A percentile compares a stretch with the other conserved stretches of the same genome.
phyloP scores from a whole-genome alignment of 495 filamentous ascomycete genomes.

The Hypoxylon fragiforme region DNA sequence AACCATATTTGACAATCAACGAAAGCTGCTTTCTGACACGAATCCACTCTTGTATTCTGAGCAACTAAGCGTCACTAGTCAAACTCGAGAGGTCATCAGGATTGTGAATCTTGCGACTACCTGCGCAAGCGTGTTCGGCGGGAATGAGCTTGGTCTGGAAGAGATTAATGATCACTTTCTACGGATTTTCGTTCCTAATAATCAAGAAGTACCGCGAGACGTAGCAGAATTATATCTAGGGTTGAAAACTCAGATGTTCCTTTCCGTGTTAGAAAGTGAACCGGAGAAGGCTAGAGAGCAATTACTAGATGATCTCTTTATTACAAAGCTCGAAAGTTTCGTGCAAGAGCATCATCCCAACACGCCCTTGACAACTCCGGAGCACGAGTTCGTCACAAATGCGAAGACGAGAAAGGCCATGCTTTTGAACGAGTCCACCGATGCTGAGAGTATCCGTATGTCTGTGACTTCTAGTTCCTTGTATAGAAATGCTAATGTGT shows the following conservation, averaged over 20 bases:
- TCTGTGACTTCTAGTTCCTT: slow-evolving; percentile 3
- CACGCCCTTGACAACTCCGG: slow-evolving; percentile 65
- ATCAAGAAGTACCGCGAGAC: slow-evolving; percentile 69
- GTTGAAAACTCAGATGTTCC: slow-evolving; percentile 85
- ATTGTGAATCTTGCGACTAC: slow-evolving; percentile 88
- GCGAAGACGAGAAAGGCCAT: slow-evolving; percentile 66
- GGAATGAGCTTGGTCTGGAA: slow-evolving; percentile 77
- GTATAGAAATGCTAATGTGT: slow-evolving; percentile 28
- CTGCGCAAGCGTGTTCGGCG: slow-evolving; percentile 79
- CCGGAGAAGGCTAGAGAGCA: slow-evolving; percentile 66
- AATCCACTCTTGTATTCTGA: slow-evolving; percentile 71
- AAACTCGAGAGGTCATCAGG: slow-evolving; percentile 67
- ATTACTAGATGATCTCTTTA: slow-evolving; percentile 74
- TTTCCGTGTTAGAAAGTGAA: slow-evolving; percentile 62
- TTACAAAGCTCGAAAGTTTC: slow-evolving; percentile 64
- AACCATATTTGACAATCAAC: slow-evolving; percentile 78
- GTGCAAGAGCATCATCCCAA: slow-evolving; percentile 68
- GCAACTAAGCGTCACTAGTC: slow-evolving; percentile 65
- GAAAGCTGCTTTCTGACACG: slow-evolving; percentile 73
- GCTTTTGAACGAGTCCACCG: slow-evolving; percentile 64
- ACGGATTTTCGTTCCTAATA: slow-evolving; percentile 79
- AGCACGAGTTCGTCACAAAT: slow-evolving; percentile 72
- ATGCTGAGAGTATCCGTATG: slow-evolving; percentile 60
- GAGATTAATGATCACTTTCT: slow-evolving; percentile 85
- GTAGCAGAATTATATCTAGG: slow-evolving; percentile 75